Evolutionary conservation across 352 stramenopile genomes (phyloP).

Genomic region (Phytophthora pluvialis): DNA sequence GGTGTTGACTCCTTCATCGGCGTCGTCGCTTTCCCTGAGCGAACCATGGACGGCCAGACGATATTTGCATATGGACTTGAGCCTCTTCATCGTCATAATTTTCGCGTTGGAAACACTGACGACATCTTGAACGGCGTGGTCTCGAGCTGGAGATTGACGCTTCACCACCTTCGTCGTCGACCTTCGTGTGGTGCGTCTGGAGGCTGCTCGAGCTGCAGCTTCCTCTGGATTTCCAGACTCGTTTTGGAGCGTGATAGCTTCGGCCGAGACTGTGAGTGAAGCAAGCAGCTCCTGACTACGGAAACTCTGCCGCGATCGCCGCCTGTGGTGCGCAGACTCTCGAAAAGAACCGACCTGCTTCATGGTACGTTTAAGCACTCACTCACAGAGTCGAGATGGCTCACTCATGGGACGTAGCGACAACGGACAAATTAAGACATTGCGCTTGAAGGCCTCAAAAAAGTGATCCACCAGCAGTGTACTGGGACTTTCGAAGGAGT

Average conservation of each 20-base stretch:
- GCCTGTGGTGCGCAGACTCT: conserved; percentile 12
- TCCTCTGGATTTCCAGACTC: conserved; percentile 27
- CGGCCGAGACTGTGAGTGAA: conserved; percentile 38
- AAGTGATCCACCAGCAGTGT: no score
- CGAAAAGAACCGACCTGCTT: conserved; percentile 11
- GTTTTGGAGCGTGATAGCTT: conserved; percentile 35
- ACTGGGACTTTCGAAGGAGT: neutral
- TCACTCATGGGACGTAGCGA: conserved; percentile 13
- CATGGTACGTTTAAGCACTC: conserved; percentile 8
- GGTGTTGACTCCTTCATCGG: conserved; percentile 3
- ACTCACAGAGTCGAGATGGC: neutral
- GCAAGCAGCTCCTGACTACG: conserved; percentile 41
- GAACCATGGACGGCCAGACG: conserved; percentile 11
- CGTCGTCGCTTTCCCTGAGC: conserved; percentile 10
- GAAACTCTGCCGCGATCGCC: conserved; percentile 30
- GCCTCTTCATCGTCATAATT: conserved; percentile 38
- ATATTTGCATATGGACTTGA: conserved; percentile 32
- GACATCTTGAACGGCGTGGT: conserved; percentile 10
- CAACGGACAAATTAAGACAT: conserved; percentile 21
- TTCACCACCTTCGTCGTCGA: conserved; percentile 5
- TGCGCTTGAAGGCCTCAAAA: neutral
- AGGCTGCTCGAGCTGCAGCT: conserved; percentile 21
- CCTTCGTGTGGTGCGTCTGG: conserved; percentile 7
- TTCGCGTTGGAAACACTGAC: conserved; percentile 35
- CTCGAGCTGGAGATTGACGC: neutral